phyloP scores from a whole-genome alignment of 1,284 basidiomycete genomes.

The Boletus semigastroideus region DNA sequence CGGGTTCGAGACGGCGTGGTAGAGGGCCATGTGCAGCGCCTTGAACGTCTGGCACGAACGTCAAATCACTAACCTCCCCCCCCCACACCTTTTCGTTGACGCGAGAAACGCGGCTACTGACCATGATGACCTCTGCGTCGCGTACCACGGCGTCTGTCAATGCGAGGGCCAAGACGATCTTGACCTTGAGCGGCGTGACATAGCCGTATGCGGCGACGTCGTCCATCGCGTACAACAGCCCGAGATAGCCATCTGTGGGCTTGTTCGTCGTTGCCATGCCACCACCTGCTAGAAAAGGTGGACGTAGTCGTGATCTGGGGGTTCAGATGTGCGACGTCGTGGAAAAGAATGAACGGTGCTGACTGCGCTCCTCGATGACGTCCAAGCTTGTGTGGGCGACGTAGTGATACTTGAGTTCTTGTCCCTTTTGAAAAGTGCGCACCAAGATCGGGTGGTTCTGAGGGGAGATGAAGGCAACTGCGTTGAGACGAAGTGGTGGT shows the following conservation, averaged over 20 bases:
- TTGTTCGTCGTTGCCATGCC: constrained; percentile 47
- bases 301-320: background rate
- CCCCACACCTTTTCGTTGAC: background rate
- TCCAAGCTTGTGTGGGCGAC: constrained; percentile 78
- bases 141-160: constrained; percentile 76
- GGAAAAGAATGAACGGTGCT: constrained; percentile 14
- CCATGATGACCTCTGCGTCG: constrained; percentile 69
- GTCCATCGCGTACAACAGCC: constrained; percentile 76
- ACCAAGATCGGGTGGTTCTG: constrained; percentile 80
- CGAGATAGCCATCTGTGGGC: constrained; percentile 71
- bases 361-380: constrained; percentile 70
- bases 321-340: background rate
- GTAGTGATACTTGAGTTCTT: constrained; percentile 80
- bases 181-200: constrained; percentile 77
- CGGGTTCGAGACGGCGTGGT: constrained; percentile 73
- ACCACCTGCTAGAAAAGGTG: constrained; percentile 38
- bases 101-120: constrained; percentile 42
- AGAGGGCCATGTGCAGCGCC: constrained; percentile 79
- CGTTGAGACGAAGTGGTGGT: constrained; percentile 64
- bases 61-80: background rate
- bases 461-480: constrained; percentile 77
- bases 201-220: constrained; percentile 83
- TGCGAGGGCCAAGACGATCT: constrained; percentile 74
- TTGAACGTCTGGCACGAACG: constrained; percentile 63
- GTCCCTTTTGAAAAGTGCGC: constrained; percentile 64